phyloP scores from a whole-genome alignment of 148 eudicot genomes.

The Dianthus caryophyllus region DNA sequence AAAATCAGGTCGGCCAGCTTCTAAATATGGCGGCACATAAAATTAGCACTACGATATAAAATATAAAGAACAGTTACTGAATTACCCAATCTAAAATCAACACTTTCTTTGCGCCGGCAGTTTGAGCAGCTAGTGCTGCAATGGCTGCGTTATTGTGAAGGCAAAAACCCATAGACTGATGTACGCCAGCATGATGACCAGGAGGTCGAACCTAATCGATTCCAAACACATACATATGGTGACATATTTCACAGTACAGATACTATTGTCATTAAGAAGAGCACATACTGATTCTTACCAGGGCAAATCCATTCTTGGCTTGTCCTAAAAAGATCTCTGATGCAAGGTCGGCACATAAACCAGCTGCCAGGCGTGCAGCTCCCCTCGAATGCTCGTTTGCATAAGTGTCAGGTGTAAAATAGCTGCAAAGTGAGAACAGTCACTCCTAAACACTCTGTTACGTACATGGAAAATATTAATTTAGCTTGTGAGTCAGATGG shows the following conservation, averaged over 20 bases:
- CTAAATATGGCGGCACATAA: not conserved
- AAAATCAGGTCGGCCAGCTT: not conserved
- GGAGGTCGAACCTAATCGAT: slow-evolving; percentile 88
- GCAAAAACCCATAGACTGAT: slow-evolving; percentile 95
- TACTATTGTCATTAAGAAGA: not conserved
- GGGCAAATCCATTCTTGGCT: slow-evolving; percentile 93
- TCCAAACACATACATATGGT: not conserved
- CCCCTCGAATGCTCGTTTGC: slow-evolving; percentile 87
- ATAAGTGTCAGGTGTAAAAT: slow-evolving; percentile 95
- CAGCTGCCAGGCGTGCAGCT: slow-evolving; percentile 98
- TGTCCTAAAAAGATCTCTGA: slow-evolving; percentile 63
- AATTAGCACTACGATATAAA: slow-evolving; percentile 9
- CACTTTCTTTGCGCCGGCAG: slow-evolving; percentile 84
- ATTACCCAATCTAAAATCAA: slow-evolving; percentile 96
- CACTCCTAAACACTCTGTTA: not conserved
- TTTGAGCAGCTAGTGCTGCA: slow-evolving; percentile 88
- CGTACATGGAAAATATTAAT: not conserved
- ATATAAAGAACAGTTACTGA: not conserved
- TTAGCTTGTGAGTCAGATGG: not conserved
- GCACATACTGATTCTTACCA: slow-evolving; percentile 44
- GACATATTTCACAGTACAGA: not conserved
- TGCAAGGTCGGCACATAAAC: slow-evolving; percentile 96
- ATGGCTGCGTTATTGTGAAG: slow-evolving; percentile 97
- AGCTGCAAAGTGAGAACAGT: slow-evolving; percentile 41
- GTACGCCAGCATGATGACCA: slow-evolving; percentile 98